Evolutionary conservation across 768 basidiomycete genomes (phyloP).

Genomic region (Suillus tomentosus): DNA sequence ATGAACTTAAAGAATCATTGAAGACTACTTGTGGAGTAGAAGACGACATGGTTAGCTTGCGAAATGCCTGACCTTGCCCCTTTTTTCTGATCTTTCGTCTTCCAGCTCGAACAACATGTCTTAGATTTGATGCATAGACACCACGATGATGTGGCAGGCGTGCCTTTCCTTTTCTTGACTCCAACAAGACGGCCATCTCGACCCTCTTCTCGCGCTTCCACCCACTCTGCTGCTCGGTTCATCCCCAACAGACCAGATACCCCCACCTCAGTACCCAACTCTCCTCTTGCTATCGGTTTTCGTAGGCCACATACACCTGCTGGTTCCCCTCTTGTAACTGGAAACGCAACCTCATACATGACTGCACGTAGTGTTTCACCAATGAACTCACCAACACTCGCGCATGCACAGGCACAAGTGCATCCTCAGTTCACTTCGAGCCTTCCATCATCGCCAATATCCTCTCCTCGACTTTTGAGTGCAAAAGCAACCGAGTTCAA

Average conservation of each 20-base stretch:
- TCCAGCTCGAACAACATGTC: constrained; percentile 82
- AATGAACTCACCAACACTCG: constrained; percentile 66
- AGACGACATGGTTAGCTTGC: constrained; percentile 60
- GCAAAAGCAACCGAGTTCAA: constrained; percentile 91
- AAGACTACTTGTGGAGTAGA: constrained; percentile 70
- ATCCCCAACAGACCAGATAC: constrained; percentile 70
- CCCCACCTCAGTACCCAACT: constrained; percentile 71
- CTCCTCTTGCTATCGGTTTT: constrained; percentile 74
- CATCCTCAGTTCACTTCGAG: constrained; percentile 74
- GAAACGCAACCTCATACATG: constrained; percentile 57
- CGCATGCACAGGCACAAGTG: constrained; percentile 55
- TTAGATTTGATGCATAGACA: constrained; percentile 97
- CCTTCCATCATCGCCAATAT: constrained; percentile 80
- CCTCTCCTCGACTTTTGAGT: constrained; percentile 82
- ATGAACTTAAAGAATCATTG: constrained; percentile 76
- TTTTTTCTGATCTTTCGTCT: constrained; percentile 20
- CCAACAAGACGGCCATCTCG: constrained; percentile 80
- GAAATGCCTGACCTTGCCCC: constrained; percentile 19
- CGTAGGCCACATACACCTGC: constrained; percentile 80
- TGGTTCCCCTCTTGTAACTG: constrained; percentile 73
- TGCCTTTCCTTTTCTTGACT: constrained; percentile 82
- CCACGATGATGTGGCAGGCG: constrained; percentile 79
- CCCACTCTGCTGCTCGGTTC: constrained; percentile 66
- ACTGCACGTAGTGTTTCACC: constrained; percentile 54
- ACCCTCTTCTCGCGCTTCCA: constrained; percentile 78